Evolutionary conservation across 1,284 basidiomycete genomes (phyloP).

Genomic region (Cystobasidiaceae sp.): DNA sequence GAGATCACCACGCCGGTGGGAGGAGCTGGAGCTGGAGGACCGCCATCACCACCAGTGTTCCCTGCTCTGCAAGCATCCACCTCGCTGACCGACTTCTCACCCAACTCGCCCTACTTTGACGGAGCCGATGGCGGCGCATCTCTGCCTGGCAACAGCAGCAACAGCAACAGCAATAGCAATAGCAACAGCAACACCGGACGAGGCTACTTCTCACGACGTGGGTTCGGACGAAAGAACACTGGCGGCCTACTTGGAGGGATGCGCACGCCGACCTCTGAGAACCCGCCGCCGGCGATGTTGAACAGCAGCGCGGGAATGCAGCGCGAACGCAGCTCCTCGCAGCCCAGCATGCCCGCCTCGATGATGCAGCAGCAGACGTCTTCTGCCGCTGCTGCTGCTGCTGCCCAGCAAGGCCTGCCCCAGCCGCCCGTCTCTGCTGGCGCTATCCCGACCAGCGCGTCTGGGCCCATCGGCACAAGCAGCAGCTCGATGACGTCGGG

Average conservation of each 20-base stretch:
- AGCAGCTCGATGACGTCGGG: not conserved
- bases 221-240: constrained; percentile 25
- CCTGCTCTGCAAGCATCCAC: constrained; percentile 12
- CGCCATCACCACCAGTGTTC: constrained; percentile 13
- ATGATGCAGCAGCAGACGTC: not conserved
- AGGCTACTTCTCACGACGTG: constrained; percentile 17
- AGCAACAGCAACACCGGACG: not conserved
- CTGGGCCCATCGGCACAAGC: not conserved
- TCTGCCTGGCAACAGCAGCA: not conserved
- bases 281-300: not conserved
- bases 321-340: constrained; percentile 12
- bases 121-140: not conserved
- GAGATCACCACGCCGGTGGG: not conserved
- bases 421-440: not conserved
- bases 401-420: not conserved
- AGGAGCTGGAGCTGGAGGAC: not conserved
- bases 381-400: not conserved
- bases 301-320: not conserved
- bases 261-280: constrained; percentile 17
- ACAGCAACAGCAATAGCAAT: not conserved
- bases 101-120: constrained; percentile 4
- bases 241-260: constrained; percentile 9
- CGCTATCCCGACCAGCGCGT: not conserved
- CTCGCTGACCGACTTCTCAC: constrained; percentile 1
- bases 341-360: constrained; percentile 12